These are phyloP conservation scores for Chlorencoelia australis DNA, from an alignment of 2,329 filamentous ascomycete species.

Conservation along the genomic window DNA sequence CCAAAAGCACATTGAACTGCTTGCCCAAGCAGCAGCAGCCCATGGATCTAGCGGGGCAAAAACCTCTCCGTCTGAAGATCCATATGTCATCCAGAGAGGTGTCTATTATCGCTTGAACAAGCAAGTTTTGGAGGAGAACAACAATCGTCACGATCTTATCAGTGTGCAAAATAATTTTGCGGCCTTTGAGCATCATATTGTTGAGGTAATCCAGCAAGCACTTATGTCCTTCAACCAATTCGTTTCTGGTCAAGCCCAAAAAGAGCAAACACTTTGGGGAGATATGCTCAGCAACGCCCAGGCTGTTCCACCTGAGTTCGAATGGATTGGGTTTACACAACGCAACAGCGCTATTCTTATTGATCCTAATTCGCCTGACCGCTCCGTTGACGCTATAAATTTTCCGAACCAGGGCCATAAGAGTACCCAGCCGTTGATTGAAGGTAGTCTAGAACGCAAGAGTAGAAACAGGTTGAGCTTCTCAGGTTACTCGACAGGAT, in stretches of 20 bases:
- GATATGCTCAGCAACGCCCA: slow-evolving; percentile 74
- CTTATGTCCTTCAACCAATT: slow-evolving; percentile 77
- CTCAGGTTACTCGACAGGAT: slow-evolving; percentile 66
- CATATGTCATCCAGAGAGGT: slow-evolving; percentile 76
- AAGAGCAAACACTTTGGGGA: slow-evolving; percentile 67
- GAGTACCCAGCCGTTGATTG: slow-evolving; percentile 72
- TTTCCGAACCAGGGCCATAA: slow-evolving; percentile 87
- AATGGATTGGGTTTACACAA: slow-evolving; percentile 78
- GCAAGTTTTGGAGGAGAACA: slow-evolving; percentile 92
- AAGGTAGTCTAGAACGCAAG: slow-evolving; percentile 84
- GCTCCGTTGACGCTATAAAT: slow-evolving; percentile 60
- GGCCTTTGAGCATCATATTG: slow-evolving; percentile 75
- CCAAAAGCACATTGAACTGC: slow-evolving; percentile 92
- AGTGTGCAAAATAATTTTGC: slow-evolving; percentile 85
- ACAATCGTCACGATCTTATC: slow-evolving; percentile 84
- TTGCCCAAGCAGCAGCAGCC: slow-evolving; percentile 73
- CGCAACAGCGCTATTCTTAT: slow-evolving; percentile 66
- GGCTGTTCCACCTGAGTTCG: slow-evolving; percentile 72
- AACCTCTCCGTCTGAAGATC: slow-evolving; percentile 65
- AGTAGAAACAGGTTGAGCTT: slow-evolving; percentile 71
- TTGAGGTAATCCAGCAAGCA: slow-evolving; percentile 72
- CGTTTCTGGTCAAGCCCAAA: slow-evolving; percentile 70
- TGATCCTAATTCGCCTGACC: slow-evolving; percentile 64
- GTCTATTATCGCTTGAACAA: slow-evolving; percentile 77
- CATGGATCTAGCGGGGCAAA: slow-evolving; percentile 69